These are phyloP conservation scores for Crucihimalaya himalaica DNA, from an alignment of 345 rosid species.

Conservation along the genomic window DNA sequence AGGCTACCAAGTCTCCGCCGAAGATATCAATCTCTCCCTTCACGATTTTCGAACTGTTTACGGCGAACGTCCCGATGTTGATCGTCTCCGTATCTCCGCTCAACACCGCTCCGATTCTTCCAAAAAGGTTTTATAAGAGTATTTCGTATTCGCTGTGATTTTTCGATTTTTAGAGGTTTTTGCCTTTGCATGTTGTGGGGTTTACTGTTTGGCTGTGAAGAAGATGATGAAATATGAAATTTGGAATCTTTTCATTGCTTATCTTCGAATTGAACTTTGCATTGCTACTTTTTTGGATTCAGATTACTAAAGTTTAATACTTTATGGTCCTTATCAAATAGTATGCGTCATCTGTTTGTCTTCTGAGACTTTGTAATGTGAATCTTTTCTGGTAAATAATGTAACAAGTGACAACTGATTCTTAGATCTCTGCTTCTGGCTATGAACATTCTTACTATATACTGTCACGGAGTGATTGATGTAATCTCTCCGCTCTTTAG, in stretches of 20 bases:
- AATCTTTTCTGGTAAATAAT: not conserved
- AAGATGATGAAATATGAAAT: not conserved
- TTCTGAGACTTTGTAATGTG: not conserved
- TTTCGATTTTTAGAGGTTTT: not conserved
- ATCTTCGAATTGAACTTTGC: conserved; percentile 8
- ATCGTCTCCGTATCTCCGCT: conserved; percentile 63
- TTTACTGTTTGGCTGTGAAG: conserved; percentile 27
- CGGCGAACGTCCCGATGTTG: conserved; percentile 60
- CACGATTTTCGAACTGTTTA: conserved; percentile 59
- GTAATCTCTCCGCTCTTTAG: not conserved
- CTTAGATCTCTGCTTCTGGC: not conserved
- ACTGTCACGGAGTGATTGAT: not conserved
- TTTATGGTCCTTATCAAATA: not conserved
- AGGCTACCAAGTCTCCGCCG: conserved; percentile 61
- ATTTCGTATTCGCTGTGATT: not conserved
- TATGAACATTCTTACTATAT: not conserved
- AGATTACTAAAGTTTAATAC: not conserved
- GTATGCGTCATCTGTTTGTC: conserved; percentile 1
- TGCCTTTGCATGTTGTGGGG: conserved; percentile 26
- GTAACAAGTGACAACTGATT: conserved; percentile 2
- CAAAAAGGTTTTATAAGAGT: conserved; percentile 54
- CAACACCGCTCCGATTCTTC: conserved; percentile 54
- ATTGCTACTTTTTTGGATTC: not conserved
- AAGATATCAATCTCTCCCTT: conserved; percentile 71
- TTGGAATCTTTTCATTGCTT: not conserved